Evolutionary conservation across 1,284 basidiomycete genomes (phyloP), one percentile per base, ranked within the genome.

Genomic region (Sporisorium sorghi): DNA sequence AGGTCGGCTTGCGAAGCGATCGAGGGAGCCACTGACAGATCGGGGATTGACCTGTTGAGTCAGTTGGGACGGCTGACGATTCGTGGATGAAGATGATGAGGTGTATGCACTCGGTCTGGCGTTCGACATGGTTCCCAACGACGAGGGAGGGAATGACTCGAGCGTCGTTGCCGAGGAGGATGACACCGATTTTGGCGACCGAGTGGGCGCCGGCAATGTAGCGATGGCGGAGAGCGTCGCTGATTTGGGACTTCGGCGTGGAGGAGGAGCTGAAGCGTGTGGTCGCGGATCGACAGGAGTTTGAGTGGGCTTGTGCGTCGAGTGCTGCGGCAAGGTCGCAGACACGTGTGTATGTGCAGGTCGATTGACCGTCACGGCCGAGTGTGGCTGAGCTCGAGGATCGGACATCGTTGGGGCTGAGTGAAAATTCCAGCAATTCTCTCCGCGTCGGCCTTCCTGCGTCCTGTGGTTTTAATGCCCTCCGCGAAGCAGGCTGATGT

Each of bases 1-100:
- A 23, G 60, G 54, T 11, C 43, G 62, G 19, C 19, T 50, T 4
- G 62, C 63, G n/a, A 66, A 44, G 17, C 47, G 47, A 44, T 66
- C 57, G 47, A 66, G 56, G 1, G 46, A 43, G 10, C 57, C 63
- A 28, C 48, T 59, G 21, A 28, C 57, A 24, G 47, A 23, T 42
- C 57, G 48, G n/a, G 30, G 24, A 30, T 23, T 21, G 28, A n/a
- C 21, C 28, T 30, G 15, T 33, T 12, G n/a, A 14, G 21, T 23
- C 9, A 9, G 14, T 5, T n/a, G 47, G 6, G 37, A 8, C 2
- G 24, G 14, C 33, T 37, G 40, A 40, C 28, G 17, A 24, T 24
- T 19, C 50, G 47, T n/a, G 12, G n/a, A n/a, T 49, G 47, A 17
- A 35, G 19, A 21, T 8, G 42, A 37, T 15, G 53, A 44, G 40